phyloP scores from a whole-genome alignment of 768 basidiomycete genomes.

The Boletus speciosus region DNA sequence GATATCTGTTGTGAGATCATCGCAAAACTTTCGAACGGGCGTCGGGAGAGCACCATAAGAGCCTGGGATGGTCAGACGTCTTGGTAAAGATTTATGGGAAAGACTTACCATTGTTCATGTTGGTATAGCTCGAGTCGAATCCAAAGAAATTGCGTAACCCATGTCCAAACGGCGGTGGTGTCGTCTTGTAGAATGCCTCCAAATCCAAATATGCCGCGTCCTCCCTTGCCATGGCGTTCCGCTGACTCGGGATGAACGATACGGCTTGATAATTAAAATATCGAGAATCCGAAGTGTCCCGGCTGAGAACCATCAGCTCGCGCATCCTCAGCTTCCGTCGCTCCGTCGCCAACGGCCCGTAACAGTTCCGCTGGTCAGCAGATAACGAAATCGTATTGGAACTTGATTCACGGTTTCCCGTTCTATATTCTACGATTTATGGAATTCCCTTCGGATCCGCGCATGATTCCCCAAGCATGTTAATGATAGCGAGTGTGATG shows the following conservation, averaged over 20 bases:
- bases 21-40: constrained; percentile 10
- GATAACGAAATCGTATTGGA: neutral
- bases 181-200: neutral
- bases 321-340: too few relatives aligned
- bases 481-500: neutral
- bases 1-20: constrained; percentile 11
- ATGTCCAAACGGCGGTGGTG: constrained; percentile 48
- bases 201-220: neutral
- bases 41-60: constrained; percentile 50
- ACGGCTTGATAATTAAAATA: neutral
- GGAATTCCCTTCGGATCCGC: neutral
- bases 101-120: neutral
- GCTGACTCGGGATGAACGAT: neutral
- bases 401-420: neutral
- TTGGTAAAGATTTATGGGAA: neutral
- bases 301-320: neutral
- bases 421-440: neutral
- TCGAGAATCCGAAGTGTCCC: neutral
- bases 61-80: neutral
- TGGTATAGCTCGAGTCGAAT: neutral
- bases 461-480: neutral
- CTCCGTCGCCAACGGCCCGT: neutral
- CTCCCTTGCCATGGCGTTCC: neutral
- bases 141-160: constrained; percentile 32
- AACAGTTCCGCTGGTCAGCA: neutral